Base-by-base conservation (phyloP, 768 basidiomycete genomes). In the Boletus coccyginus region DNA sequence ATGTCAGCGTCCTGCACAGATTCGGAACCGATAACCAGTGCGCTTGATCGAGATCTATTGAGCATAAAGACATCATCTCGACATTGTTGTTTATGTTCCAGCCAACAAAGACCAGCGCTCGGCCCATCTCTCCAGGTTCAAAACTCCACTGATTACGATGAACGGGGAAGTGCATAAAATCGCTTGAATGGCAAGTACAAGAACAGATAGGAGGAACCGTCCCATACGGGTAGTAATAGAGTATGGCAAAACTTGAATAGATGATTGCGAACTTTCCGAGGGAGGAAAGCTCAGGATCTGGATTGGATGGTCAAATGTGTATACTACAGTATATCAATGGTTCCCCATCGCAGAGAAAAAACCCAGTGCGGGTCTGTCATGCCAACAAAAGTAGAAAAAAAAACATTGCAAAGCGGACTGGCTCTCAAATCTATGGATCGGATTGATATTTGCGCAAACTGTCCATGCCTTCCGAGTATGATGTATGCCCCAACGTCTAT, bases 391-490 rank as follows among this genome's bases (percentile, higher is more conserved):
- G 47, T 51, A 55, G 44, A 59, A 63, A 48, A n/a, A n/a, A n/a
- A 50, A 56, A 59, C 56, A 45, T 47, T 51, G 53, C 52, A 56
- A 55, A 67, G 45, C 21, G 53, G 44, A 55, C 54, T 53, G 56
- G 51, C 49, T 56, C 52, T 65, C 58, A 47, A 61, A 61, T 70
- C 68, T 68, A 68, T 57, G 59, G 46, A 60, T 56, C 53, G 49
- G 43, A 41, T 58, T 21, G 52, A 58, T 53, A 47, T 40, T 47
- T 48, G 61, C 49, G 31, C 36, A 53, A 67, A 56, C 39, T 54
- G 62, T 64, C 67, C 64, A 52, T 53, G 51, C 57, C 55, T 45
- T 55, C 62, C 57, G 47, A 66, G 48, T 55, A 32, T 50, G 49
- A 54, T 58, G 56, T 43, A 52, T 54, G 48, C 62, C 50, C 54